phyloP scores from a whole-genome alignment of 495 filamentous ascomycete genomes.

The Aspergillus mulundensis region DNA sequence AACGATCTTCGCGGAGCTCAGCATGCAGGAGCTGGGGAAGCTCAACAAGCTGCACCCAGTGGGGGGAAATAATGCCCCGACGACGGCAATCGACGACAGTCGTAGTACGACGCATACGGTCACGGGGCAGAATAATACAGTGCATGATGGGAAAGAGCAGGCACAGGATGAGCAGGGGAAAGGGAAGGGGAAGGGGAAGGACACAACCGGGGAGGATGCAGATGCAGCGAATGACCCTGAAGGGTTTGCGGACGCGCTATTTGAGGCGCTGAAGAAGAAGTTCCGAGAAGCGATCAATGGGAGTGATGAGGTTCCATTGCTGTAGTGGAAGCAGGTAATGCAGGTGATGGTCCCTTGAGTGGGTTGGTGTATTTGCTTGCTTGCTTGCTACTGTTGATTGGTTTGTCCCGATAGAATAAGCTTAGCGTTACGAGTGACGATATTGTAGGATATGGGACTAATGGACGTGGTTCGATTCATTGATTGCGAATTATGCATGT shows the following conservation, averaged over 20 bases:
- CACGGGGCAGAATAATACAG: not conserved
- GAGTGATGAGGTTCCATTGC: conserved; percentile 31
- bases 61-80: not conserved
- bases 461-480: not conserved
- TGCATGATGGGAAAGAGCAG: not conserved
- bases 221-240: conserved; percentile 19
- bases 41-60: conserved; percentile 15
- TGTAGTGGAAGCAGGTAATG: not conserved
- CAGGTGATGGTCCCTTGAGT: too few relatives aligned
- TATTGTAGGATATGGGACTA: not conserved
- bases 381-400: not conserved
- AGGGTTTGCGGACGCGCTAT: conserved; percentile 21
- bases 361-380: too few relatives aligned
- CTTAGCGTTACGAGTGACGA: conserved; percentile 2
- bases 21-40: conserved; percentile 16
- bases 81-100: conserved; percentile 14
- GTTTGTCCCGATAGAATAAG: not conserved
- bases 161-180: not conserved
- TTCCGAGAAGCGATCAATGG: conserved; percentile 27
- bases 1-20: conserved; percentile 20
- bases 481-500: not conserved
- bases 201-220: conserved; percentile 1
- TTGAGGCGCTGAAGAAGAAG: conserved; percentile 17
- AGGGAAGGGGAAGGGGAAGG: not conserved
- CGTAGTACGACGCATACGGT: not conserved